Percentiles rank a stretch among this genome's conserved stretches.
phyloP scores from a whole-genome alignment of 805 yeast genomes.

The Candida silvatica region DNA sequence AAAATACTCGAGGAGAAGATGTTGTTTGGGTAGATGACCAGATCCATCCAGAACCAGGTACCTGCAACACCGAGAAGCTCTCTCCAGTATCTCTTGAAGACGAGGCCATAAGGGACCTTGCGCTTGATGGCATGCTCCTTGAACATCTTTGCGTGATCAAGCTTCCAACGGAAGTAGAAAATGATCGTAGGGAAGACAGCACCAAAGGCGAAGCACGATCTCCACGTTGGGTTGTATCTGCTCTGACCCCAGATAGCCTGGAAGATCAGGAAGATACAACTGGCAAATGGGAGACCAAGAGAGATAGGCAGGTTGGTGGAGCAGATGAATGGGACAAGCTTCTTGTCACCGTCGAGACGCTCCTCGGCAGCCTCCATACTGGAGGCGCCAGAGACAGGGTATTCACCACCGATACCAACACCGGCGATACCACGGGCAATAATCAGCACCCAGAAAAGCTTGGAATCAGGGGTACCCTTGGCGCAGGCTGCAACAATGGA shows the following conservation, averaged over 20 bases:
- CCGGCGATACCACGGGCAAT: conserved; percentile 1
- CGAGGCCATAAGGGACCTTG: conserved; percentile 46
- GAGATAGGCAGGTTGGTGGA: conserved; percentile 39
- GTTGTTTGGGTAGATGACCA: conserved; percentile 58
- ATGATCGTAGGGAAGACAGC: conserved; percentile 50
- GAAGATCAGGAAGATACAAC: conserved; percentile 35
- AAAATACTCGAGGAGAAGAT: conserved; percentile 43
- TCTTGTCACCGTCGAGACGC: conserved; percentile 25
- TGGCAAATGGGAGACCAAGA: conserved; percentile 40
- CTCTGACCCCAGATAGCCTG: conserved; percentile 29
- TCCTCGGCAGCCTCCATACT: conserved; percentile 53
- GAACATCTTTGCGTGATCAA: conserved; percentile 40
- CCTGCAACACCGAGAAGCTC: conserved; percentile 44
- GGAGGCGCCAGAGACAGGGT: conserved; percentile 52
- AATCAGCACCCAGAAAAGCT: conserved; percentile 37
- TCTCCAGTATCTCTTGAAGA: conserved; percentile 40
- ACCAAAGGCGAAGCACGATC: conserved; percentile 42
- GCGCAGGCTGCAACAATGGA: conserved; percentile 49
- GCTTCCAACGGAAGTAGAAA: conserved; percentile 57
- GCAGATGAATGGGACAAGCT: conserved; percentile 33
- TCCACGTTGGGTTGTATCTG: conserved; percentile 31
- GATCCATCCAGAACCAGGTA: conserved; percentile 58
- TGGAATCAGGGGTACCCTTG: conserved; percentile 35
- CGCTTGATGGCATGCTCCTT: conserved; percentile 38
- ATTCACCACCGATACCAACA: conserved; percentile 48